Percentiles rank a stretch among this genome's conserved stretches.
Evolutionary conservation across 1,284 basidiomycete species (phyloP).

Genomic region (Ceratobasidium sp.): DNA sequence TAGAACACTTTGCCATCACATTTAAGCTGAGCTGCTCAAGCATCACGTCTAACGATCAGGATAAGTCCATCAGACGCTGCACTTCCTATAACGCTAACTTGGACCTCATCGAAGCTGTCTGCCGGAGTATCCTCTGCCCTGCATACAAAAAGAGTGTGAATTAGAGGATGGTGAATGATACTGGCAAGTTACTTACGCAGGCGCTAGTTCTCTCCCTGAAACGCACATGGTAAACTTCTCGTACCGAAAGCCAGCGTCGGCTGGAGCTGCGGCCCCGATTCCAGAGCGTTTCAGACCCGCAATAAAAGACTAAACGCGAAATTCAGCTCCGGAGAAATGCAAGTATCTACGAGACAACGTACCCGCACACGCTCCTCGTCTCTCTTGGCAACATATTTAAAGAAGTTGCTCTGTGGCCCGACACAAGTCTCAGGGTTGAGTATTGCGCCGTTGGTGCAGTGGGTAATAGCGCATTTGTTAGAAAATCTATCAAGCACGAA

Average conservation of each 20-base stretch:
- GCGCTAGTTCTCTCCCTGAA: constrained; percentile 1
- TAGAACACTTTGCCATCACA: not conserved
- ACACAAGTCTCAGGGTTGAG: constrained; percentile 66
- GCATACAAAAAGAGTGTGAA: too few relatives aligned
- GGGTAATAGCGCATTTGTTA: constrained; percentile 67
- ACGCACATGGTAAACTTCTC: constrained; percentile 24
- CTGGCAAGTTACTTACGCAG: constrained; percentile 5
- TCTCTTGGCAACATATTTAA: constrained; percentile 70
- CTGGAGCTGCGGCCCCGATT: constrained; percentile 9
- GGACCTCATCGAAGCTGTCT: constrained; percentile 10
- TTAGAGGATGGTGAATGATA: too few relatives aligned
- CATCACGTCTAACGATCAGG: constrained; percentile 15
- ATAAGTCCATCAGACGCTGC: constrained; percentile 34
- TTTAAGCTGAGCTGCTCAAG: constrained; percentile 2
- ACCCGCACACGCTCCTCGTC: constrained; percentile 69
- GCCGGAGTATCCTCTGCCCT: not conserved
- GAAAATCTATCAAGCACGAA: constrained; percentile 80
- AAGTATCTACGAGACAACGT: not conserved
- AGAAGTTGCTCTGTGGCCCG: constrained; percentile 66
- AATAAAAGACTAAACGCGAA: constrained; percentile 16
- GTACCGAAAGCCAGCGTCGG: constrained; percentile 17
- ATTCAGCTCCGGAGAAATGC: not conserved
- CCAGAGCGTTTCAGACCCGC: constrained; percentile 15
- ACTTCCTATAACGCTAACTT: constrained; percentile 31
- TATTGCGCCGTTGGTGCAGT: constrained; percentile 75